Evolutionary conservation across 352 stramenopile genomes (phyloP).

Genomic region (Globisporangium echinulatum): DNA sequence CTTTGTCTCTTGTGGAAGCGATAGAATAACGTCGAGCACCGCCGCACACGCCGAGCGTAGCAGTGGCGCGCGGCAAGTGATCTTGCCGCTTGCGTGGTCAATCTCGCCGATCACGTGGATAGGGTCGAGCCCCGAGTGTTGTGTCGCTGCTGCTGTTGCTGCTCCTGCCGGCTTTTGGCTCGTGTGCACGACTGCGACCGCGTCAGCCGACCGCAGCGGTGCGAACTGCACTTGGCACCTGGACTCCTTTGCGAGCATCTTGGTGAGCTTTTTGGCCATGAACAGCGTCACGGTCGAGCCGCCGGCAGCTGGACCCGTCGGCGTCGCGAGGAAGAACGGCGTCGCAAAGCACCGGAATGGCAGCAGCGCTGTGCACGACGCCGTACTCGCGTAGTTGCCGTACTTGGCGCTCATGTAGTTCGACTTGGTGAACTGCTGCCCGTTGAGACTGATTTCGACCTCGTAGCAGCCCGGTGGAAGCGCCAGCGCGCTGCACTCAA

Average conservation of each 20-base stretch:
- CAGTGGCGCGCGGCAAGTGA: constrained; percentile 51
- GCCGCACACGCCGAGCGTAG: constrained; percentile 37
- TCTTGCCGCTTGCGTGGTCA: constrained; percentile 30
- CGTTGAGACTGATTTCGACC: constrained; percentile 61
- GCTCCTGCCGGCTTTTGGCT: constrained; percentile 11
- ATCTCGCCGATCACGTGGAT: constrained; percentile 43
- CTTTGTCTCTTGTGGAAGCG: constrained; percentile 17
- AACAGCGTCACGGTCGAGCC: constrained; percentile 54
- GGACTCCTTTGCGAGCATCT: constrained; percentile 38
- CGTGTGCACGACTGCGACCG: neutral
- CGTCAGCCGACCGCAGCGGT: constrained; percentile 18
- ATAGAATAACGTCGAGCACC: constrained; percentile 39
- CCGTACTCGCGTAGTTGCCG: constrained; percentile 51
- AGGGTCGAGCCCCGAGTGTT: constrained; percentile 15
- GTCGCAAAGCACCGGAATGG: constrained; percentile 52
- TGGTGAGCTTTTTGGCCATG: constrained; percentile 39
- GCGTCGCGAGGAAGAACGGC: constrained; percentile 57
- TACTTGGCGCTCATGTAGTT: constrained; percentile 53
- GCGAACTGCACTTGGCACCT: constrained; percentile 61
- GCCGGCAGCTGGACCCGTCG: constrained; percentile 51
- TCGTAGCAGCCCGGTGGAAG: constrained; percentile 44
- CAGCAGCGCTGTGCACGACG: constrained; percentile 45
- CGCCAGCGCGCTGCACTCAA: constrained; percentile 28
- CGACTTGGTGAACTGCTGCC: constrained; percentile 52
- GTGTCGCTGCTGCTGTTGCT: constrained; percentile 5